These are phyloP conservation scores for Colletotrichum sp. DNA, from an alignment of 2,329 filamentous ascomycete genomes.

Conservation along the genomic window DNA sequence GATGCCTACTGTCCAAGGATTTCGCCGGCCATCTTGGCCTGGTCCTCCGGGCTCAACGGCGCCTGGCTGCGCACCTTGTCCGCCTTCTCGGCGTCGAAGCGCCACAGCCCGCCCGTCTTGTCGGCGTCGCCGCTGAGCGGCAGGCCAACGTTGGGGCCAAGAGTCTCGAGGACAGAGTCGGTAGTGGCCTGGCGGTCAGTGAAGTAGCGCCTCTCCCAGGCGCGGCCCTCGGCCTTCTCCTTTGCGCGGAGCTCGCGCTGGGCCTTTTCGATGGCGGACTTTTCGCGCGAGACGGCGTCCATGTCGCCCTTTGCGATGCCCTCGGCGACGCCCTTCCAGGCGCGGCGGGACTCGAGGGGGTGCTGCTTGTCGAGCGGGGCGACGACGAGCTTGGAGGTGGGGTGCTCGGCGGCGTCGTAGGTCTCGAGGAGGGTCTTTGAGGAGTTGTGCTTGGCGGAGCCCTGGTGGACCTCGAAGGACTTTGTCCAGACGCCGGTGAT, in stretches of 20 bases:
- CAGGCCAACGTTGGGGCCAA: slow-evolving; percentile 54
- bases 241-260: slow-evolving; percentile 77
- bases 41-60: slow-evolving; percentile 52
- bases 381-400: slow-evolving; percentile 72
- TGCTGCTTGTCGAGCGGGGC: slow-evolving; percentile 80
- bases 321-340: slow-evolving; percentile 85
- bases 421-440: slow-evolving; percentile 56
- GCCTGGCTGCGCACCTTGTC: slow-evolving; percentile 69
- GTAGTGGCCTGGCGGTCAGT: slow-evolving; percentile 47
- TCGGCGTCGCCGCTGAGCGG: slow-evolving; percentile 58
- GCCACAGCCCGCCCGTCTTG: slow-evolving; percentile 66
- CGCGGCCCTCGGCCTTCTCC: slow-evolving; percentile 75
- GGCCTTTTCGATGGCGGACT: slow-evolving; percentile 87
- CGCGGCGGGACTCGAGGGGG: slow-evolving; percentile 83
- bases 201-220: slow-evolving; percentile 90
- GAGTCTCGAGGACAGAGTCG: slow-evolving; percentile 49
- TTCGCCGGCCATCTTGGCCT: slow-evolving; percentile 51
- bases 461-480: slow-evolving; percentile 77
- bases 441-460: slow-evolving; percentile 55
- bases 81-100: slow-evolving; percentile 58
- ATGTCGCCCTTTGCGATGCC: slow-evolving; percentile 85
- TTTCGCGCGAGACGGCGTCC: slow-evolving; percentile 78
- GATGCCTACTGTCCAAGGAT: slow-evolving; percentile 35
- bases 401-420: slow-evolving; percentile 63
- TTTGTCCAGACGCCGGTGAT: slow-evolving; percentile 91